Conservation (phyloP, 441 rosid species). For the Populus hybrid region DNA sequence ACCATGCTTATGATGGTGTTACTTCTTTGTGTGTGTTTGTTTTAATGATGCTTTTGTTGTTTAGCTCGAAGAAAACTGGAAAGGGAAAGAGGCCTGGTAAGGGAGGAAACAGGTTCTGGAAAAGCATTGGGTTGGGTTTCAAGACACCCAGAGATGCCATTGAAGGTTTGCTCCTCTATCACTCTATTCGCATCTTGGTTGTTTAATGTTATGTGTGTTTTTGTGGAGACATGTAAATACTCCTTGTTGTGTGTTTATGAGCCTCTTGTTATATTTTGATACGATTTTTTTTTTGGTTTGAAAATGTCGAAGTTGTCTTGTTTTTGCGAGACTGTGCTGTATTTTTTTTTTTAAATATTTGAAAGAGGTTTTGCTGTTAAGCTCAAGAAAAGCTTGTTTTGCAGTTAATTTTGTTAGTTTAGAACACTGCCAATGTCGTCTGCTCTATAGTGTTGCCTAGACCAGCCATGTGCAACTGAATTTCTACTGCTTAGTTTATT, state of each 20-base stretch:
- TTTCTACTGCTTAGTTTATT: neutral
- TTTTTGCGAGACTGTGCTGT: neutral
- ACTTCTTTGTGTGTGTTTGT: neutral
- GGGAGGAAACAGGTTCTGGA: constrained; percentile 78
- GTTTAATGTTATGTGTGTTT: no score
- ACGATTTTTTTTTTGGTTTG: no score
- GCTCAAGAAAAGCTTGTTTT: neutral
- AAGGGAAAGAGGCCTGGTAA: constrained; percentile 83
- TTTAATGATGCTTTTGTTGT: neutral
- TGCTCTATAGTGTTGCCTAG: neutral
- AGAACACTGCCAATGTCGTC: neutral
- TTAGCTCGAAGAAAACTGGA: constrained; percentile 64
- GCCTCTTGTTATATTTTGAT: no score
- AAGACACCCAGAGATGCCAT: constrained; percentile 83
- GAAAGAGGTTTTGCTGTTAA: neutral
- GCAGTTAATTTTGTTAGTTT: neutral
- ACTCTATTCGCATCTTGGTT: neutral
- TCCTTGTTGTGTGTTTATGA: no score
- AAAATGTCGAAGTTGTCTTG: no score
- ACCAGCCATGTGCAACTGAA: neutral
- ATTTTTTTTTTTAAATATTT: no score
- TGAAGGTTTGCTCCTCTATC: constrained; percentile 42
- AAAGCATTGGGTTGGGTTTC: constrained; percentile 74
- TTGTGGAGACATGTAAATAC: no score
- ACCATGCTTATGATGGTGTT: neutral